These are phyloP conservation scores for Ustilago trichophora DNA, from an alignment of 1,284 basidiomycete genomes.

Conservation along the genomic window DNA sequence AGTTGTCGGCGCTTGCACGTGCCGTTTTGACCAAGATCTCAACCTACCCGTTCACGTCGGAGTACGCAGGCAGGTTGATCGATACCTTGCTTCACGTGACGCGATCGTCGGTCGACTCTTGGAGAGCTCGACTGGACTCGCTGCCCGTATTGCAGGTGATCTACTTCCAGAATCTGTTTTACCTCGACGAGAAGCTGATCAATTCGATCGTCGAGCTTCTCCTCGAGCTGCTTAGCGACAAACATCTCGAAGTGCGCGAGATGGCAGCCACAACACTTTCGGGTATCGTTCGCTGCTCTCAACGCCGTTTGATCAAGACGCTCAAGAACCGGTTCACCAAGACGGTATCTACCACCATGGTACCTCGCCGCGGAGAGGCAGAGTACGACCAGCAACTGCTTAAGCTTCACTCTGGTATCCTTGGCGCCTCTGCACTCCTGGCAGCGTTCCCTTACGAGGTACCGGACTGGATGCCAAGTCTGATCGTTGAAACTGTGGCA, in stretches of 20 bases:
- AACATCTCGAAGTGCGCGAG: conserved; percentile 63
- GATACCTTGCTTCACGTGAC: conserved; percentile 53
- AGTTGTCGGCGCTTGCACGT: conserved; percentile 53
- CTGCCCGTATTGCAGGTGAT: conserved; percentile 62
- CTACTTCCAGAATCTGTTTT: conserved; percentile 65
- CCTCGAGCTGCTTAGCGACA: conserved; percentile 55
- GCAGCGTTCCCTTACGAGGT: conserved; percentile 86
- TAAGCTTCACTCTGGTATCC: conserved; percentile 84
- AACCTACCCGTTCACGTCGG: conserved; percentile 53
- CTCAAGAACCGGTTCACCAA: conserved; percentile 68
- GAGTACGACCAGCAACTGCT: conserved; percentile 79
- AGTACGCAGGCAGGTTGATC: conserved; percentile 47
- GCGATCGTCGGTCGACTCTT: conserved; percentile 54
- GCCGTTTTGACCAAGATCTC: conserved; percentile 58
- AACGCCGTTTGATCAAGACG: conserved; percentile 84
- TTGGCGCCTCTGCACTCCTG: conserved; percentile 82
- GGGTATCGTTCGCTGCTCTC: conserved; percentile 90
- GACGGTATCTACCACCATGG: conserved; percentile 68
- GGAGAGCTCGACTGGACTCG: conserved; percentile 60
- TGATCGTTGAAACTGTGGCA: conserved; percentile 73
- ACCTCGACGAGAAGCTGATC: conserved; percentile 41
- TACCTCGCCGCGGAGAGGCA: conserved; percentile 70
- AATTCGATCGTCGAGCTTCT: conserved; percentile 55
- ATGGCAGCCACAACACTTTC: conserved; percentile 74
- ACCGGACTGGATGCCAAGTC: conserved; percentile 82